phyloP scores from a whole-genome alignment of 176 grass and related monocot species.

The Bolboschoenus planiculmis region DNA sequence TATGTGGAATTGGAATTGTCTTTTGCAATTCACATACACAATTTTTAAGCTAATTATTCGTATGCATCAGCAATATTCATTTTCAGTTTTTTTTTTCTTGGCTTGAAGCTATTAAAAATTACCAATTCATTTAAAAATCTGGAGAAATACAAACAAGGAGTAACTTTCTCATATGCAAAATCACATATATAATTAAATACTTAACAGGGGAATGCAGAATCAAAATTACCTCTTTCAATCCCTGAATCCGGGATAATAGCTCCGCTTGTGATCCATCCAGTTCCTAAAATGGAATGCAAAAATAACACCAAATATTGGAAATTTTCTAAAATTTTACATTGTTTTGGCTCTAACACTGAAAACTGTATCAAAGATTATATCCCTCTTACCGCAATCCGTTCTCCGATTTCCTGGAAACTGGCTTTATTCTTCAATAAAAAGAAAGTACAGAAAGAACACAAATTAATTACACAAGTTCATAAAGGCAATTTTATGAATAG shows the following conservation, averaged over 20 bases:
- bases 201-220: not conserved
- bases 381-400: conserved; percentile 22
- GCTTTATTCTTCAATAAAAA: conserved; percentile 5
- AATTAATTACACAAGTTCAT: not conserved
- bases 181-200: not conserved
- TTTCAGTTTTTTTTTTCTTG: not conserved
- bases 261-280: conserved; percentile 58
- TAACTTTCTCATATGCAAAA: not conserved
- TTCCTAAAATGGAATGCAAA: conserved; percentile 37
- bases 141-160: not conserved
- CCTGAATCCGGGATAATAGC: conserved; percentile 51
- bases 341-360: not conserved
- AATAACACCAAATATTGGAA: not conserved
- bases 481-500: not conserved
- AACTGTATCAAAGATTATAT: not conserved
- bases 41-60: not conserved
- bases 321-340: not conserved
- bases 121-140: not conserved
- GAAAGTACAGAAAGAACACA: not conserved
- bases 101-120: not conserved
- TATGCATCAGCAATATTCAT: not conserved
- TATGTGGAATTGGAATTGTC: not conserved
- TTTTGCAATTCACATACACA: not conserved
- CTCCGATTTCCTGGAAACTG: conserved; percentile 23
- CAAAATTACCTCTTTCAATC: conserved; percentile 48